Base-by-base conservation (phyloP, 2,329 filamentous ascomycete species). In the Monosporascus sp. region DNA sequence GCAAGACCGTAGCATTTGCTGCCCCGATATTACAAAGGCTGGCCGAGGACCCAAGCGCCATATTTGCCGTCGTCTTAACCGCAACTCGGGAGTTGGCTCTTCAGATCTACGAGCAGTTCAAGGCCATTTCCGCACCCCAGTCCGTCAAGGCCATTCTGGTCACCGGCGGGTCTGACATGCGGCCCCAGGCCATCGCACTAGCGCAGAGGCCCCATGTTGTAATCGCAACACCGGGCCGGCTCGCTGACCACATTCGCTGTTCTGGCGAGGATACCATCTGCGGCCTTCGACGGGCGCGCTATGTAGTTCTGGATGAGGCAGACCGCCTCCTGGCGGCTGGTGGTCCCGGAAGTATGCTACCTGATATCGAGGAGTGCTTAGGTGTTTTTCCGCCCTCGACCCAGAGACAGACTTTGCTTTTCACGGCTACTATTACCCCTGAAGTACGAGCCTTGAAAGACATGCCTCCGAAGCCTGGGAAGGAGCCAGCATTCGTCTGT, bases 81-180 rank as follows among this genome's bases (percentile, higher is more conserved):
- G 92, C 91, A 20, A 96, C 90, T 54, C 83, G 89, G 63, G 94
- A 99, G 74, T 82, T 99, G 54, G 94, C 94, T 4, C 81, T 97
- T 22, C 94, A 99, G 68, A 97, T 99, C 49, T 95, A 87, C 69
- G 94, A 99, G 73, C 94, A 99, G 70, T 87, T 97, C 75, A 90
- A 90, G 67, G 94, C 94, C 15, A 90, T 99, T 52, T 93, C 90
- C 3, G 85, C 91, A 4, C 88, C 89, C 0, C 90, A 96, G 65
- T 88, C 86, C 53, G 81, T 99, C 60, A 96, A 96, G 70, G 86
- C 88, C 4, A 79, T 93, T 45, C 80, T 99, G n/a, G 81, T 99
- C 43, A 97, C 90, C 1, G 94, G 94, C 49, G 94, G 94, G 38
- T 84, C 88, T 31, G 93, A 99, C 67, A 97, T 97, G 90, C 84